These are phyloP conservation scores for Lipomyces lipofer DNA, from an alignment of 805 yeast species.

Conservation along the genomic window DNA sequence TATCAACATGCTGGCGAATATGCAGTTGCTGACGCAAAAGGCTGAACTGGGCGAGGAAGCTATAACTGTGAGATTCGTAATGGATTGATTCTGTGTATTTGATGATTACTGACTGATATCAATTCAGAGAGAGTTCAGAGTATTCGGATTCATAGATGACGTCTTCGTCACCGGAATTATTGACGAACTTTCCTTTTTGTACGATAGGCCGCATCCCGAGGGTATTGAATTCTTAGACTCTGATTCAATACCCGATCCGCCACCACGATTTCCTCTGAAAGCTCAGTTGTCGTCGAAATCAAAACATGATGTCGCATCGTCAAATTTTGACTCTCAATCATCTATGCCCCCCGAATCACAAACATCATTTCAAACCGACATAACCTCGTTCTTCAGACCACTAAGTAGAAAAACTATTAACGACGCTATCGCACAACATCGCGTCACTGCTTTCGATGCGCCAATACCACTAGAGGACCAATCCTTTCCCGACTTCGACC, in stretches of 20 bases:
- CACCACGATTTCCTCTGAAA: not conserved
- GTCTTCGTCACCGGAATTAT: slow-evolving; percentile 28
- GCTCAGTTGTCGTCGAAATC: not conserved
- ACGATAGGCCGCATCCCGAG: slow-evolving; percentile 9
- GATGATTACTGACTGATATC: not conserved
- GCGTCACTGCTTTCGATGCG: not conserved
- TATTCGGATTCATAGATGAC: slow-evolving; percentile 27
- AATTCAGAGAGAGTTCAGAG: slow-evolving; percentile 21
- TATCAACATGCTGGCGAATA: slow-evolving; percentile 13
- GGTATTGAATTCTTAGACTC: slow-evolving; percentile 21
- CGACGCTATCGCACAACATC: not conserved
- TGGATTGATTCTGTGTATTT: too few relatives aligned
- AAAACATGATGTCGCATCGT: not conserved
- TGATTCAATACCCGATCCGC: not conserved
- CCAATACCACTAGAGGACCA: too few relatives aligned
- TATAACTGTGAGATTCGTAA: slow-evolving; percentile 2
- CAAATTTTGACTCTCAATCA: not conserved
- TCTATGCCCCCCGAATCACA: not conserved
- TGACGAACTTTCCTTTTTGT: slow-evolving; percentile 24
- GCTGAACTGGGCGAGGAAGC: slow-evolving; percentile 7
- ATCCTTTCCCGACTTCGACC: not conserved
- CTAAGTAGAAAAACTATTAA: not conserved
- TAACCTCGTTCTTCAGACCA: slow-evolving; percentile 13
- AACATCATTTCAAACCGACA: not conserved
- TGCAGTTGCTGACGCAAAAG: slow-evolving; percentile 14